Base-by-base conservation (phyloP, 352 stramenopile genomes). In the Achlya hypogyna region DNA sequence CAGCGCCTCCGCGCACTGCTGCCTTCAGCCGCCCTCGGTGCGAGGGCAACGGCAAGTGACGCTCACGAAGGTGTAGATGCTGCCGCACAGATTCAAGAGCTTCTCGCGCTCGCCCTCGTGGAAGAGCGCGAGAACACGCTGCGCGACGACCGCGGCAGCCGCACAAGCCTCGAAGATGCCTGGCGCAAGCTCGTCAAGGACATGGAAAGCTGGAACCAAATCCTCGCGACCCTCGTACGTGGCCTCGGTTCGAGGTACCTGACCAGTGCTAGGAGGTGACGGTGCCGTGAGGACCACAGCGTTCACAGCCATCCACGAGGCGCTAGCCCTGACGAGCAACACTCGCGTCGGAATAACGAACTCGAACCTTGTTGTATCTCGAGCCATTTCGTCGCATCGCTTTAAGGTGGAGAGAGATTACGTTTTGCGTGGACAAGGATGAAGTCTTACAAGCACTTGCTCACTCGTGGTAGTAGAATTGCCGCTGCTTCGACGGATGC, bases 141-240 rank as follows among this genome's bases (percentile, higher is more conserved):
- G 3, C 71, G 82, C 25, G 53, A 78, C 31, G 65, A 72, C 12
- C 62, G 72, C 1, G 71, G 72, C 32, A 62, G 53, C 10, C 38
- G 66, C 4, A 72, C 52, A 10, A 81, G 86, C 35, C 72, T 76
- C 9, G 83, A 91, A 72, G 75, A 56, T 10, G 75, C 88, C 56
- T 93, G 85, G 85, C 81, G 81, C 10, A 76, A 87, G 52, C 74
- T 93, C 5, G 81, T 93, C 25, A 88, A 89, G 75, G 87, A 79
- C 72, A 93, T 93, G 83, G 85, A 93, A 70, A 64, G 79, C 18
- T 93, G 85, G 85, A 91, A 89, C 71, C 82, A 84, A 71, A 91
- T 93, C 62, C 72, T 93, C 45, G 82, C 87, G 72, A 91, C 87
- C 60, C 68, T 93, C 71, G 84, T 90, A 32, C n/a, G 6, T 45